Percentiles rank a stretch among this genome's conserved stretches.
Conservation (phyloP, 306 rosid genomes). For the Benincasa hispida region DNA sequence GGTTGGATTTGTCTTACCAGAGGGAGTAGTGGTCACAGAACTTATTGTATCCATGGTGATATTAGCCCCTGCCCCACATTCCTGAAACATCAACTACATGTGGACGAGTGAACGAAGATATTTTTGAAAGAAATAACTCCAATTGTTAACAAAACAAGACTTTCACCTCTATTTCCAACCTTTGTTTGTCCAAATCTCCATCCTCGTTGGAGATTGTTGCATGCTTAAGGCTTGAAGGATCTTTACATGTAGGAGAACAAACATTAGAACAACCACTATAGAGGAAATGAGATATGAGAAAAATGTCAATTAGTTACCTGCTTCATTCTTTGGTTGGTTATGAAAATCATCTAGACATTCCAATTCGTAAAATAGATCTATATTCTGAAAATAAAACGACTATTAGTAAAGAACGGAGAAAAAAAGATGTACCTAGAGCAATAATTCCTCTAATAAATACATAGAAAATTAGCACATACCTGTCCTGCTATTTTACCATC, state of each 20-base stretch:
- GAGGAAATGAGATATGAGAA: neutral
- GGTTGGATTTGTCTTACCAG: slow-evolving; percentile 14
- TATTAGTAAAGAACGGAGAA: slow-evolving; percentile 8
- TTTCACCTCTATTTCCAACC: slow-evolving; percentile 24
- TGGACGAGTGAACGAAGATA: neutral
- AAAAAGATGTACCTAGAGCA: neutral
- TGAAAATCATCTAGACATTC: slow-evolving; percentile 44
- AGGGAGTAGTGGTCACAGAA: slow-evolving; percentile 8
- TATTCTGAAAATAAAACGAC: slow-evolving; percentile 29
- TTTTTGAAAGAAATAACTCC: neutral
- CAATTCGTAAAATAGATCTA: slow-evolving; percentile 42
- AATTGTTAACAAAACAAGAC: neutral
- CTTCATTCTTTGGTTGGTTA: slow-evolving; percentile 24
- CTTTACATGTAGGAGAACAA: slow-evolving; percentile 10
- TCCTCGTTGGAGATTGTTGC: slow-evolving; percentile 2
- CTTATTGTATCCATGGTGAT: slow-evolving; percentile 6
- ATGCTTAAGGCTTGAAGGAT: slow-evolving; percentile 1
- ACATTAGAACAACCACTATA: slow-evolving; percentile 15
- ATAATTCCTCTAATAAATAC: neutral
- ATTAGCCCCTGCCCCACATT: slow-evolving; percentile 15
- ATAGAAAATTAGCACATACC: slow-evolving; percentile 24
- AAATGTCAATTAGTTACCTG: slow-evolving; percentile 20
- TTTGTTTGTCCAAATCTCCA: slow-evolving; percentile 12
- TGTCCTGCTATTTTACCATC: slow-evolving; percentile 31
- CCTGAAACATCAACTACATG: slow-evolving; percentile 26